phyloP scores from a whole-genome alignment of 1,139 yeast genomes.

The Yamadazyma siamensis region DNA sequence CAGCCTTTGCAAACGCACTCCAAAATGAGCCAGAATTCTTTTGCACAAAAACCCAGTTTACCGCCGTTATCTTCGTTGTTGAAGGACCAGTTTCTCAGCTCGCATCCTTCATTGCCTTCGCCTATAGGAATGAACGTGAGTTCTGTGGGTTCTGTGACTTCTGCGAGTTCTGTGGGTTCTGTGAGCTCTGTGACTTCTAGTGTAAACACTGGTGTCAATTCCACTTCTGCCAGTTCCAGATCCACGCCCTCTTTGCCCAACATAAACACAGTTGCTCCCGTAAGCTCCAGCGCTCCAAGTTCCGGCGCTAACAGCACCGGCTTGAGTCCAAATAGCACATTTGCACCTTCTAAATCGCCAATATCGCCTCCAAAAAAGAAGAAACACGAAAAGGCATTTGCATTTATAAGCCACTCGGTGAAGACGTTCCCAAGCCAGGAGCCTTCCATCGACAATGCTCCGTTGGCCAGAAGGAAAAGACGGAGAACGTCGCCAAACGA shows the following conservation, averaged over 20 bases:
- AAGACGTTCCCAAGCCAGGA: slow-evolving; percentile 80
- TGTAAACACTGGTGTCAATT: slow-evolving; percentile 14
- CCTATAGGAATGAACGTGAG: neutral
- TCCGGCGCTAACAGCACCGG: slow-evolving; percentile 1
- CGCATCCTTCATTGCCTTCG: neutral
- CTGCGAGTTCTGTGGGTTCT: neutral
- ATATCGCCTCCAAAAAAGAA: slow-evolving; percentile 10
- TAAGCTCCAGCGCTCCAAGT: neutral
- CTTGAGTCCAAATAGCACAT: neutral
- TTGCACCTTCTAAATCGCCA: slow-evolving; percentile 9
- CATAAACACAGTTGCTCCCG: slow-evolving; percentile 1
- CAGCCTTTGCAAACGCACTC: no score
- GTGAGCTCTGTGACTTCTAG: slow-evolving; percentile 23
- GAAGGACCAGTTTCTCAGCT: slow-evolving; percentile 16
- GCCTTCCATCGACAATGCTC: slow-evolving; percentile 85
- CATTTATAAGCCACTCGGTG: slow-evolving; percentile 89
- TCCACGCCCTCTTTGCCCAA: slow-evolving; percentile 2
- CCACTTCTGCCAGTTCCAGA: slow-evolving; percentile 1
- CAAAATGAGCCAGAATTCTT: no score
- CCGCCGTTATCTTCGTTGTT: slow-evolving; percentile 43
- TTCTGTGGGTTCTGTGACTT: neutral
- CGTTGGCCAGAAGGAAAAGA: slow-evolving; percentile 87
- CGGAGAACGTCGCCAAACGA: slow-evolving; percentile 93
- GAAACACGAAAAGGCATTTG: slow-evolving; percentile 50
- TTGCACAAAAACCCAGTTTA: slow-evolving; percentile 27